These are phyloP conservation scores for Leccinum aurantiacum DNA, from an alignment of 768 basidiomycete species.

Conservation along the genomic window DNA sequence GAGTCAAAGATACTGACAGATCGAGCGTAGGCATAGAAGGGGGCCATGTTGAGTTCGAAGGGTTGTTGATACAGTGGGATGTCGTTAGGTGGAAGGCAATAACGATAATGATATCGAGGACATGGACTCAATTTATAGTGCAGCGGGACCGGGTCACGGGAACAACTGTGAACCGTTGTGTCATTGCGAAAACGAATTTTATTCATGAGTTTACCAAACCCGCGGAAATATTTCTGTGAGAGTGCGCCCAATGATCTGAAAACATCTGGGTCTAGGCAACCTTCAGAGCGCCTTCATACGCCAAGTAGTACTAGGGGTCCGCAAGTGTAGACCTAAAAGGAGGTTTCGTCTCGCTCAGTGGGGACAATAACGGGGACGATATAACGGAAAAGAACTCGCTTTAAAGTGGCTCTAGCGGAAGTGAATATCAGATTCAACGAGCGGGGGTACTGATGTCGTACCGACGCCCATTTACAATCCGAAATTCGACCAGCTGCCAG, in stretches of 20 bases:
- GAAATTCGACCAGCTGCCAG: neutral
- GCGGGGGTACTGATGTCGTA: too few relatives aligned
- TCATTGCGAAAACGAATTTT: neutral
- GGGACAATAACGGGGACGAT: neutral
- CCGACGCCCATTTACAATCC: neutral
- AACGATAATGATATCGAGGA: neutral
- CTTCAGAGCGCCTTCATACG: neutral
- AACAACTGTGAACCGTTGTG: neutral
- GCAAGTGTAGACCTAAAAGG: neutral
- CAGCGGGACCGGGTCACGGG: neutral
- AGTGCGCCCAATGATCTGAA: neutral
- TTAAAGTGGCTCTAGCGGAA: neutral
- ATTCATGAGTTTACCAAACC: neutral
- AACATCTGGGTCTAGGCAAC: neutral
- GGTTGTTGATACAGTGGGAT: neutral
- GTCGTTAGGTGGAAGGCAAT: neutral
- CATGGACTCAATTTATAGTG: neutral
- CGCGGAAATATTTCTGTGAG: neutral
- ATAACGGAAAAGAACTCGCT: neutral
- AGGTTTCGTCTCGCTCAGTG: neutral
- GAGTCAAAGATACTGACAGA: neutral
- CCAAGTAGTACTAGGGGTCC: neutral
- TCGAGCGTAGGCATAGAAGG: neutral
- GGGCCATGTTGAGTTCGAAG: neutral
- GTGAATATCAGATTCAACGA: neutral